Evolutionary conservation across 2,329 filamentous ascomycete species (phyloP).

Genomic region (Hyphodiscus sp.): DNA sequence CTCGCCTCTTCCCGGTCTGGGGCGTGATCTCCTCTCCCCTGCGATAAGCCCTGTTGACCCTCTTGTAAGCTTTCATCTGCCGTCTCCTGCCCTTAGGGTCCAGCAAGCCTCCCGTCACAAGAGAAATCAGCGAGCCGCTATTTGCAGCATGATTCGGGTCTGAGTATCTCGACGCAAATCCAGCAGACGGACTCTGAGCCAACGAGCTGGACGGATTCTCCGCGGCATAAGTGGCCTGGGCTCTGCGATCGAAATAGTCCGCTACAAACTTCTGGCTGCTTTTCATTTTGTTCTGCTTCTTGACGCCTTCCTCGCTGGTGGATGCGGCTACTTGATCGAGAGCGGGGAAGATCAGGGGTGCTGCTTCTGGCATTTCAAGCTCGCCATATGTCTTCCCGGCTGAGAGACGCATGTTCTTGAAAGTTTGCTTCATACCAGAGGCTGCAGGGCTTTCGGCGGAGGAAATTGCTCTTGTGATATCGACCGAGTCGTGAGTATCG

Average conservation of each 20-base stretch:
- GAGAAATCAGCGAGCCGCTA: constrained; percentile 39
- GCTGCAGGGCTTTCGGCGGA: constrained; percentile 28
- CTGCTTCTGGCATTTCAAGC: constrained; percentile 32
- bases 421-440: constrained; percentile 18
- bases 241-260: constrained; percentile 23
- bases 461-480: constrained; percentile 32
- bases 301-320: constrained; percentile 18
- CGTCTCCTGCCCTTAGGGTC: constrained; percentile 15
- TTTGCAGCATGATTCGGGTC: constrained; percentile 46
- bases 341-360: constrained; percentile 34
- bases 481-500: constrained; percentile 19
- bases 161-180: constrained; percentile 41
- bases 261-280: constrained; percentile 31
- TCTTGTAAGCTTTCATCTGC: constrained; percentile 3
- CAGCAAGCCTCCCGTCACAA: constrained; percentile 40
- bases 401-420: constrained; percentile 30
- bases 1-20: constrained; percentile 8
- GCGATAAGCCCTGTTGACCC: constrained; percentile 3
- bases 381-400: constrained; percentile 33
- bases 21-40: constrained; percentile 9
- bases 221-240: constrained; percentile 34
- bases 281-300: constrained; percentile 29
- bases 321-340: constrained; percentile 28
- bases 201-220: constrained; percentile 37
- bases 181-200: constrained; percentile 25